These are phyloP conservation scores for Colletotrichum echinochloae DNA, from an alignment of 2,329 filamentous ascomycete genomes.

Conservation along the genomic window DNA sequence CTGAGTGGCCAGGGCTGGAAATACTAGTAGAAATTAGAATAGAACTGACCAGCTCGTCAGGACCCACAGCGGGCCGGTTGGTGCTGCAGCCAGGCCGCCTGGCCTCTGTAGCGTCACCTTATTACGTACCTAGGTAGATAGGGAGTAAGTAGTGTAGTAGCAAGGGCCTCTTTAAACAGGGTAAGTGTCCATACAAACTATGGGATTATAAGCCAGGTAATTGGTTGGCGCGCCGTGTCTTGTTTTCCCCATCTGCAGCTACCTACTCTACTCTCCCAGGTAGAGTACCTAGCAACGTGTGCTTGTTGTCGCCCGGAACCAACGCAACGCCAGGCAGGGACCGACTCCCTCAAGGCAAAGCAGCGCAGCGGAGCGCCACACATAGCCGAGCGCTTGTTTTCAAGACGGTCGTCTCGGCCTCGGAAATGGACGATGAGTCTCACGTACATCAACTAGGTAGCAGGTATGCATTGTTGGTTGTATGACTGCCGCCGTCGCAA, in stretches of 20 bases:
- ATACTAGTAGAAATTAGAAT: too few species aligned
- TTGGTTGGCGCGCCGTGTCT: background rate
- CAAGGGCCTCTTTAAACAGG: background rate
- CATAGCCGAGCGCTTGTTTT: constrained; percentile 10
- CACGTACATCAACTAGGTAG: too few species aligned
- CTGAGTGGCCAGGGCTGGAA: constrained; percentile 32
- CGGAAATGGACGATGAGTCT: background rate
- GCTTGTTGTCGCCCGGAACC: background rate
- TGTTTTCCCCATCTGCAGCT: background rate
- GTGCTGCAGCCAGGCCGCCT: constrained; percentile 1
- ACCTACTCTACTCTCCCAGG: background rate
- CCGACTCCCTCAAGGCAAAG: background rate
- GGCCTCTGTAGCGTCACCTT: background rate
- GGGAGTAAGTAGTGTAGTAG: too few species aligned
- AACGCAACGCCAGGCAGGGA: background rate
- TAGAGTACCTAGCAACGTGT: background rate
- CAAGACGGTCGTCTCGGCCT: background rate
- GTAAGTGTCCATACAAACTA: too few species aligned
- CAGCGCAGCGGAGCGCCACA: background rate
- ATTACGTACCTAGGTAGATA: background rate
- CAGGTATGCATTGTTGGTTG: background rate
- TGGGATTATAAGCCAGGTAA: too few species aligned
- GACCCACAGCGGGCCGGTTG: constrained; percentile 34
- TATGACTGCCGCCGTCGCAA: too few species aligned
- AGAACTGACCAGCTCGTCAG: background rate